Evolutionary conservation across 768 basidiomycete genomes (phyloP).

Genomic region (Crassisporium funariophilum): DNA sequence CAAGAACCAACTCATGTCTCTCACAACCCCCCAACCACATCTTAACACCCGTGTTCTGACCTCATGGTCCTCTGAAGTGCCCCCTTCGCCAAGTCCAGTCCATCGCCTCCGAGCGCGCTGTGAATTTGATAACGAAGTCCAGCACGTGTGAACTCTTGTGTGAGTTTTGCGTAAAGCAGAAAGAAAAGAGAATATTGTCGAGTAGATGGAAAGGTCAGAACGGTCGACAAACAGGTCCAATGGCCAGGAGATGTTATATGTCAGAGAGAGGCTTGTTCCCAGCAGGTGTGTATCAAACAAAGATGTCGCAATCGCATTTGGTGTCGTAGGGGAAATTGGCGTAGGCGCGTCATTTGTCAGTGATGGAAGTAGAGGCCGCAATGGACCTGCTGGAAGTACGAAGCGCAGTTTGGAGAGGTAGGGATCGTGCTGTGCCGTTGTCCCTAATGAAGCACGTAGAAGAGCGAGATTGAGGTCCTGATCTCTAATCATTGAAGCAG

Average conservation of each 20-base stretch:
- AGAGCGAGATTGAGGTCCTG: conserved; percentile 88
- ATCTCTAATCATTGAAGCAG: conserved; percentile 80
- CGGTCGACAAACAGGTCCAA: conserved; percentile 86
- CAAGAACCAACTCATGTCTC: conserved; percentile 91
- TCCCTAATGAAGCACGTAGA: conserved; percentile 86
- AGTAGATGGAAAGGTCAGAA: conserved; percentile 73
- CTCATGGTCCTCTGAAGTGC: conserved; percentile 70
- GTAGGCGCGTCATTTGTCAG: conserved; percentile 45
- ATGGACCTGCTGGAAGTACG: conserved; percentile 76
- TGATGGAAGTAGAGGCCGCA: conserved; percentile 82
- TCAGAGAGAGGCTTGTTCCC: conserved; percentile 73
- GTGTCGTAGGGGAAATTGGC: conserved; percentile 31
- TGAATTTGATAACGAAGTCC: conserved; percentile 83
- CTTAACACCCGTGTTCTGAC: conserved; percentile 66
- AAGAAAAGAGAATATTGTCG: conserved; percentile 78
- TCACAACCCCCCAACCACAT: conserved; percentile 83
- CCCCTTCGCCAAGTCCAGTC: conserved; percentile 88
- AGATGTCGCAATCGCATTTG: conserved; percentile 37
- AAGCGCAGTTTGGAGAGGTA: conserved; percentile 73
- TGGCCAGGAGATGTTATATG: conserved; percentile 81
- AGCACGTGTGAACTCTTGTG: conserved; percentile 75
- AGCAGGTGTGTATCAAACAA: conserved; percentile 76
- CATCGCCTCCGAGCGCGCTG: conserved; percentile 83
- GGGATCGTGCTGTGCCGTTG: conserved; percentile 86
- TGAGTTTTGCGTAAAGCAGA: conserved; percentile 86